Evolutionary conservation across 768 basidiomycete species (phyloP).

Genomic region (Suillus americanus): DNA sequence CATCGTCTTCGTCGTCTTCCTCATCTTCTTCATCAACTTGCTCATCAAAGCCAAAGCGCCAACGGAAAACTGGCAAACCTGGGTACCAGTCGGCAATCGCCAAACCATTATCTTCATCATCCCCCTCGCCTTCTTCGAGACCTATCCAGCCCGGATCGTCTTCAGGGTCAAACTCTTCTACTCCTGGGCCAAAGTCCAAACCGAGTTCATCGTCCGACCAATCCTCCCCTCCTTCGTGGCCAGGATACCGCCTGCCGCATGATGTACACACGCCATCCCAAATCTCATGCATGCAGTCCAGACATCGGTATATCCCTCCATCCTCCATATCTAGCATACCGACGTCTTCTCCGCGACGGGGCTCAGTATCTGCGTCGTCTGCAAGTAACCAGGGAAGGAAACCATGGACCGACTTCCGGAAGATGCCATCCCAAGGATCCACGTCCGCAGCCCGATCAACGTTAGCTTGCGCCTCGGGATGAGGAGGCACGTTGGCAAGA

Average conservation of each 20-base stretch:
- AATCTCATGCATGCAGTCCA: conserved; percentile 79
- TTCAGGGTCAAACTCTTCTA: conserved; percentile 28
- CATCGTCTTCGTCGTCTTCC: conserved; percentile 22
- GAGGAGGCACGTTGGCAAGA: conserved; percentile 33
- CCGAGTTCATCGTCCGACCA: conserved; percentile 32
- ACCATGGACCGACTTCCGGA: conserved; percentile 31
- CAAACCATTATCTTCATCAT: conserved; percentile 28
- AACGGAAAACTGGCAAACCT: conserved; percentile 15
- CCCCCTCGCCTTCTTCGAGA: conserved; percentile 32
- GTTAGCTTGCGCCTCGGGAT: conserved; percentile 21
- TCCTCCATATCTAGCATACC: conserved; percentile 76
- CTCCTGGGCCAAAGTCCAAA: conserved; percentile 38
- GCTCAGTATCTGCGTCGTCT: conserved; percentile 21
- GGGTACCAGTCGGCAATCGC: conserved; percentile 21
- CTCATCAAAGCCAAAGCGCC: conserved; percentile 16
- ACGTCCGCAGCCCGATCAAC: conserved; percentile 24
- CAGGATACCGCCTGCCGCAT: conserved; percentile 61
- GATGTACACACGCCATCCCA: conserved; percentile 63
- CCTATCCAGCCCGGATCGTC: conserved; percentile 35
- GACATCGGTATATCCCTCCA: conserved; percentile 73
- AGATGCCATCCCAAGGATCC: conserved; percentile 72
- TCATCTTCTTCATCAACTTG: conserved; percentile 20
- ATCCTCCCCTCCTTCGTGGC: conserved; percentile 37
- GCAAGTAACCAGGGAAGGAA: conserved; percentile 22
- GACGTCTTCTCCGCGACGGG: conserved; percentile 36